Percentiles rank a stretch among this genome's conserved stretches.
phyloP scores from a whole-genome alignment of 163 green algal species.

The Chlamydomonas reinhardtii region DNA sequence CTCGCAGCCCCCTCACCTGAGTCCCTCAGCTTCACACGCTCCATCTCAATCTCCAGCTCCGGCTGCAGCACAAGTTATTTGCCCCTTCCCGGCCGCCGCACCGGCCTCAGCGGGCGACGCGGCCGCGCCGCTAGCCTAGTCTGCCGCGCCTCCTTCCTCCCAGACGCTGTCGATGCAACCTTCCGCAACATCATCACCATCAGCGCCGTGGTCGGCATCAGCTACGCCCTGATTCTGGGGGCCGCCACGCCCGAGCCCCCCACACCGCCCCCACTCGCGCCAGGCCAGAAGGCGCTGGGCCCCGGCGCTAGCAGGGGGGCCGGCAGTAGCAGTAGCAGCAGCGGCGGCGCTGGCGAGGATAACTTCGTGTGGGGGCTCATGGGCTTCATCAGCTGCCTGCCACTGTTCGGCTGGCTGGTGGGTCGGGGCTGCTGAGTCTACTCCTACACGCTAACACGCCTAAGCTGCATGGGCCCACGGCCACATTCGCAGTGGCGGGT shows the following conservation, averaged over 20 bases:
- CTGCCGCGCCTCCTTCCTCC: not conserved
- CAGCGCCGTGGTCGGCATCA: slow-evolving; percentile 2
- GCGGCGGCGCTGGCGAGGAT: not conserved
- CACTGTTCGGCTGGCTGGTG: slow-evolving; percentile 46
- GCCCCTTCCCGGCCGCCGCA: too few species aligned
- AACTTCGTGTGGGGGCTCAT: slow-evolving; percentile 46
- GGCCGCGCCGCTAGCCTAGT: not conserved
- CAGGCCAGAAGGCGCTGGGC: not conserved
- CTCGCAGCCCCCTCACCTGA: too few species aligned
- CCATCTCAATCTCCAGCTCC: too few species aligned
- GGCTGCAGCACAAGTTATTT: too few species aligned
- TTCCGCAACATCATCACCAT: slow-evolving; percentile 36
- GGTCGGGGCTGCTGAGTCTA: not conserved
- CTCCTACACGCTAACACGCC: too few species aligned
- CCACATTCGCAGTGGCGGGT: too few species aligned
- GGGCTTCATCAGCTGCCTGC: slow-evolving; percentile 48
- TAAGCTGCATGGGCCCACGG: too few species aligned
- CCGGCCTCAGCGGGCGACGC: not conserved
- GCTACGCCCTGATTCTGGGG: slow-evolving; percentile 21
- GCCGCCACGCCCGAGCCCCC: slow-evolving; percentile 23
- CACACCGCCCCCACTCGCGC: not conserved
- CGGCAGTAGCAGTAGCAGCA: not conserved
- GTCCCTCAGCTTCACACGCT: too few species aligned
- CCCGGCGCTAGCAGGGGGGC: not conserved
- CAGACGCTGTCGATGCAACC: slow-evolving; percentile 5